phyloP scores from a whole-genome alignment of 176 grass and related monocot genomes.

The Ensete ventricosum region DNA sequence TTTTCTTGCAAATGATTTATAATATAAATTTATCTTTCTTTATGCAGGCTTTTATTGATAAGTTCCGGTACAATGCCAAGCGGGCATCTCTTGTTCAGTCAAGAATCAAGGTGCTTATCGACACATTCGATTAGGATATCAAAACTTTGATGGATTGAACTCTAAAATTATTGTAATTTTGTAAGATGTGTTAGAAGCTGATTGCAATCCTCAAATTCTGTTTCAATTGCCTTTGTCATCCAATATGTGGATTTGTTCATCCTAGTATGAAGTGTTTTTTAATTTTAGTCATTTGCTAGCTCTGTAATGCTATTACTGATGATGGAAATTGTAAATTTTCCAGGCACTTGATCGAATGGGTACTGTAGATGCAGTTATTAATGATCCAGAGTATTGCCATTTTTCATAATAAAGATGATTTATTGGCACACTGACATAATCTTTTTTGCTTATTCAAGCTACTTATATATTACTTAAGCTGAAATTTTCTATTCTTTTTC shows the following conservation, averaged over 20 bases:
- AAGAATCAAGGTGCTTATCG: slow-evolving; percentile 75
- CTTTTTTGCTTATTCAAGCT: not conserved
- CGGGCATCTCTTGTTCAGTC: slow-evolving; percentile 94
- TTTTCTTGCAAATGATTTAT: not conserved
- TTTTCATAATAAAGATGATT: slow-evolving; percentile 15
- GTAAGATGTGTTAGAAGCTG: not conserved
- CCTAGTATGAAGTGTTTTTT: not conserved
- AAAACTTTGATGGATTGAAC: not conserved
- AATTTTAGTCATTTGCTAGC: slow-evolving; percentile 1
- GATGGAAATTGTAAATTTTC: slow-evolving; percentile 14
- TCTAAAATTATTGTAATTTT: not conserved
- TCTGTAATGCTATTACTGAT: slow-evolving; percentile 20
- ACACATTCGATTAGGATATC: not conserved
- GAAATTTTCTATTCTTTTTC: slow-evolving; percentile 27
- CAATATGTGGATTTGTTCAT: not conserved
- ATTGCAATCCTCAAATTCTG: not conserved
- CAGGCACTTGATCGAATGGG: slow-evolving; percentile 94
- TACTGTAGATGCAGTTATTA: slow-evolving; percentile 78
- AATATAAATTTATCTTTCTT: not conserved
- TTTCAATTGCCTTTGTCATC: not conserved
- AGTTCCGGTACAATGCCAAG: slow-evolving; percentile 94
- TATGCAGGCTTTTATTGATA: slow-evolving; percentile 86
- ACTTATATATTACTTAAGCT: slow-evolving; percentile 13
- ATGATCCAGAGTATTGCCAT: slow-evolving; percentile 81
- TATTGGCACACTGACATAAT: slow-evolving; percentile 17